A percentile compares a stretch with the other conserved stretches of the same genome.
Evolutionary conservation across 2,329 filamentous ascomycete species (phyloP).

Genomic region (Escovopsis weberi): DNA sequence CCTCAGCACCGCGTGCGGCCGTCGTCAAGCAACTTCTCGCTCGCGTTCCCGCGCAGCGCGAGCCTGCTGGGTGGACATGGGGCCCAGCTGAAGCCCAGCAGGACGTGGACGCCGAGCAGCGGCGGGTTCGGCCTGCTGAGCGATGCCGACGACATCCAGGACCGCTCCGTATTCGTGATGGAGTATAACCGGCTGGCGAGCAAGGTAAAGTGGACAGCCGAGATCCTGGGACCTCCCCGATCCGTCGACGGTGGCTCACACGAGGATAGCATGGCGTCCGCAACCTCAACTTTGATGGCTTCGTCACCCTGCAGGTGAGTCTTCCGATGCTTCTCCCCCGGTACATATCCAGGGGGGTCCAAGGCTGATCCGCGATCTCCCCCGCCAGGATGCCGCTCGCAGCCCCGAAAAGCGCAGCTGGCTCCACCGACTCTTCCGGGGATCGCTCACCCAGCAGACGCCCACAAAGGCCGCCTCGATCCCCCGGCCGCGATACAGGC

Average conservation of each 20-base stretch:
- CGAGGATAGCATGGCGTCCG: slow-evolving; percentile 37
- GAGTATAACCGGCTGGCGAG: slow-evolving; percentile 48
- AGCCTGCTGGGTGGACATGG: slow-evolving; percentile 7
- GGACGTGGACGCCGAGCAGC: slow-evolving; percentile 44
- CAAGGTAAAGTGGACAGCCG: slow-evolving; percentile 26
- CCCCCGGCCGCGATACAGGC: slow-evolving; percentile 22
- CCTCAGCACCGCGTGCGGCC: slow-evolving; percentile 8
- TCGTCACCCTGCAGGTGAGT: slow-evolving; percentile 20
- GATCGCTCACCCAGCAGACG: slow-evolving; percentile 8
- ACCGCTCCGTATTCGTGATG: slow-evolving; percentile 32
- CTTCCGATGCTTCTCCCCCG: background rate
- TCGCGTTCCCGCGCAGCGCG: slow-evolving; percentile 13
- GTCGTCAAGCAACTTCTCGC: slow-evolving; percentile 14
- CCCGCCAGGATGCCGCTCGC: slow-evolving; percentile 9
- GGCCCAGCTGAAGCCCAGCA: slow-evolving; percentile 26
- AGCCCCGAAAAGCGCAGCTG: slow-evolving; percentile 20
- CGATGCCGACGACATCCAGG: slow-evolving; percentile 34
- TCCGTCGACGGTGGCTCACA: slow-evolving; percentile 1
- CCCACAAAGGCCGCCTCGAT: slow-evolving; percentile 1
- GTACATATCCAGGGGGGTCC: background rate
- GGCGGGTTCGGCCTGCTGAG: slow-evolving; percentile 31
- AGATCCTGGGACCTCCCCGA: background rate
- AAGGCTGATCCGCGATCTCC: background rate
- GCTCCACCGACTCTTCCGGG: slow-evolving; percentile 23
- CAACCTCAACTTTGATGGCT: slow-evolving; percentile 22